Conservation (phyloP, 805 yeast genomes). For the Naumovozyma baii region DNA sequence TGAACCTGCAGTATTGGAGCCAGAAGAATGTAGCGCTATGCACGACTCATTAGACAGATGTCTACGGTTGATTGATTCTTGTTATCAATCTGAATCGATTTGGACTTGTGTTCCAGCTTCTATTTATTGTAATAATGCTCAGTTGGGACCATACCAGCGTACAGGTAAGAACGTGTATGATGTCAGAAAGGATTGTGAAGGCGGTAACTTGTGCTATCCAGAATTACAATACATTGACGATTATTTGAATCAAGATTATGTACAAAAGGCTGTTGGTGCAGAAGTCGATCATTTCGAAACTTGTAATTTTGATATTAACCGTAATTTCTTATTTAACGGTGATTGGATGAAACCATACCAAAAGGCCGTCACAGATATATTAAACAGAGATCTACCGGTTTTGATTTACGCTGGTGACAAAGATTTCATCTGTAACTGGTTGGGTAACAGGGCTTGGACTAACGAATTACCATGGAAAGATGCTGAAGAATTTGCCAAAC, state of each 20-base stretch:
- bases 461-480: conserved; percentile 61
- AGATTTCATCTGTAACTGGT: conserved; percentile 94
- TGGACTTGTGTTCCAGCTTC: conserved; percentile 89
- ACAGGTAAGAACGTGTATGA: conserved; percentile 92
- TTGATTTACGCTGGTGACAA: conserved; percentile 92
- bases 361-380: conserved; percentile 55
- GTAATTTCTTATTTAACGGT: conserved; percentile 75
- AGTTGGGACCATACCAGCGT: conserved; percentile 69
- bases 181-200: conserved; percentile 72
- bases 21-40: conserved; percentile 72
- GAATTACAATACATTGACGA: conserved; percentile 64
- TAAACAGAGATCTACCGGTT: conserved; percentile 70
- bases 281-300: conserved; percentile 71
- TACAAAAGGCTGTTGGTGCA: conserved; percentile 77
- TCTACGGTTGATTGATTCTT: conserved; percentile 58
- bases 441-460: conserved; percentile 86
- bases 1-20: conserved; percentile 61
- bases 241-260: conserved; percentile 68
- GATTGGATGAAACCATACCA: conserved; percentile 92
- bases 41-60: conserved; percentile 66
- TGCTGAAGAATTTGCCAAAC: conserved; percentile 42
- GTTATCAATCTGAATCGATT: conserved; percentile 65
- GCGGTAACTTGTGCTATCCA: conserved; percentile 62
- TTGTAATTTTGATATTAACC: conserved; percentile 70
- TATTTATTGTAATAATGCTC: conserved; percentile 77